Evolutionary conservation across 2,329 filamentous ascomycete genomes (phyloP).

Genomic region (Penicillium griseofulvum): DNA sequence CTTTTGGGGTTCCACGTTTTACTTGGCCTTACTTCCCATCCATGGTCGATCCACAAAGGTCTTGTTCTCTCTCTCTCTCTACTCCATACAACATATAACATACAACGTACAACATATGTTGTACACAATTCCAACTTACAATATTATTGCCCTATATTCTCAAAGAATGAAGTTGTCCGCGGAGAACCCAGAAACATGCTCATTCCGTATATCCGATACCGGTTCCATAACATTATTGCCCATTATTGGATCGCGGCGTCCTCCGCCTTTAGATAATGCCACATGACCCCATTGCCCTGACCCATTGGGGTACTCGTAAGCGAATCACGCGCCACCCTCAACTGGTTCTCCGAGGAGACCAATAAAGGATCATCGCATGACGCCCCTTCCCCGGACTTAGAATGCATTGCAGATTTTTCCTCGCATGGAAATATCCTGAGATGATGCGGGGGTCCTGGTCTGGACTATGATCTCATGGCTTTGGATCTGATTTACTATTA

Average conservation of each 20-base stretch:
- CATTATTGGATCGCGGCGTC: background rate
- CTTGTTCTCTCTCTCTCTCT: too few species aligned
- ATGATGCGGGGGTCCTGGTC: background rate
- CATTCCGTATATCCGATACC: background rate
- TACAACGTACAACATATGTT: too few species aligned
- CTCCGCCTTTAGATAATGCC: background rate
- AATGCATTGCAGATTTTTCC: background rate
- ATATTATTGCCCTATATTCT: too few species aligned
- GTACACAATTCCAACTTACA: too few species aligned
- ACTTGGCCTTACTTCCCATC: constrained; percentile 10
- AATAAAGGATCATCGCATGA: background rate
- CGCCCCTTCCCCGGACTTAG: background rate
- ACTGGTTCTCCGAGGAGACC: background rate
- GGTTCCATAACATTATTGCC: background rate
- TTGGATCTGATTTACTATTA: too few species aligned
- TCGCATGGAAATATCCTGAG: background rate
- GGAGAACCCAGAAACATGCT: background rate
- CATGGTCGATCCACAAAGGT: background rate
- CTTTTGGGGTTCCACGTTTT: constrained; percentile 11
- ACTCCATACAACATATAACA: too few species aligned
- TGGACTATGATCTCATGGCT: background rate
- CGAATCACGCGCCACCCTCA: background rate
- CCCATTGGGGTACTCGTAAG: background rate
- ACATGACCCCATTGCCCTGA: background rate
- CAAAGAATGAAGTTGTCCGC: background rate